These are phyloP conservation scores for Cicer cuneatum DNA, from an alignment of 306 rosid genomes.

Conservation along the genomic window DNA sequence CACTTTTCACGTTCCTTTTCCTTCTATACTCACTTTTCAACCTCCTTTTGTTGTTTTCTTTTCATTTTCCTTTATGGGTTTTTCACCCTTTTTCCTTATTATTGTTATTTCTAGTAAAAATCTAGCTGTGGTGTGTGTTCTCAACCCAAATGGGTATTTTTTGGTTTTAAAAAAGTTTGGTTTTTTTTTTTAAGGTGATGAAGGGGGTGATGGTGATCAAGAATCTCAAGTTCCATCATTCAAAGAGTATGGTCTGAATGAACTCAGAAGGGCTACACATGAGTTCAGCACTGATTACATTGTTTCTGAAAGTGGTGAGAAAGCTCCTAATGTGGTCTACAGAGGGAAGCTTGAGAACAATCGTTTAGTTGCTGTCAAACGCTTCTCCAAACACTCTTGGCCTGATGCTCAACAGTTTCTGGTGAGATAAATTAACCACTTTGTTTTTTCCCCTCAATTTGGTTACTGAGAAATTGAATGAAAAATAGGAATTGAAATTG, in stretches of 20 bases:
- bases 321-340: constrained; percentile 83
- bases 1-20: neutral
- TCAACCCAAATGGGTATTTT: constrained; percentile 11
- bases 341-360: constrained; percentile 68
- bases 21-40: neutral
- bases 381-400: constrained; percentile 83
- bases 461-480: constrained; percentile 31
- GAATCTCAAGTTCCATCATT: constrained; percentile 61
- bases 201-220: constrained; percentile 57
- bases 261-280: constrained; percentile 73
- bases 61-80: neutral
- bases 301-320: constrained; percentile 83
- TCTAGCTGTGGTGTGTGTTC: neutral
- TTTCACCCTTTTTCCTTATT: constrained; percentile 6
- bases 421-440: constrained; percentile 51
- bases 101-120: neutral
- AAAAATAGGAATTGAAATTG: constrained; percentile 1
- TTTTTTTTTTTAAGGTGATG: constrained; percentile 44
- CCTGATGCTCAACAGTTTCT: constrained; percentile 81
- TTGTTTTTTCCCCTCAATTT: constrained; percentile 5
- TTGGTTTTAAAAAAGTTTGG: constrained; percentile 19
- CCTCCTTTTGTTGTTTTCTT: neutral
- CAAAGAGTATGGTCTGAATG: constrained; percentile 63
- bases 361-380: constrained; percentile 73
- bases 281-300: constrained; percentile 68